Base-by-base conservation (phyloP, 768 basidiomycete species). In the Piloderma croceum region DNA sequence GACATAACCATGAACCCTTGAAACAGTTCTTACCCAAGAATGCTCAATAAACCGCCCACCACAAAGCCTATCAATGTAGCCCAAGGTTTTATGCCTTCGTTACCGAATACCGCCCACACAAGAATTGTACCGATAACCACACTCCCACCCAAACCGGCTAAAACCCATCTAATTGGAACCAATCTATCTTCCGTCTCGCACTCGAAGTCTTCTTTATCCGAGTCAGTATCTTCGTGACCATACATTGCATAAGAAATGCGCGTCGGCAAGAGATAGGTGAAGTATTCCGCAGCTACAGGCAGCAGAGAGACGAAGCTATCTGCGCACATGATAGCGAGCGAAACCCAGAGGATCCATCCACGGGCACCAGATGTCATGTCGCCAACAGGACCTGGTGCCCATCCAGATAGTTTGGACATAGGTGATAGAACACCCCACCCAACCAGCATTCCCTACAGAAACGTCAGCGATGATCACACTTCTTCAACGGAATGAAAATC, bases 361-460 rank as follows among this genome's bases (percentile, higher is more conserved):
- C 93, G 77, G n/a, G 91, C 83, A 31, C 94, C 94, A 44, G 74
- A 73, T 4, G 81, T 73, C 75, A 91, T 90, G 50, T 90, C 87
- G 1, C 82, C 79, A 5, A 94, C 90, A 7, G 86, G 80, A 4
- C 92, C 94, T 33, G 94, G 91, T 0, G 94, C 93, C 94, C 94
- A 98, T 9, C 88, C 90, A 1, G 67, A 60, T 34, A 73, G 51
- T 53, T 90, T 92, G 5, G 91, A 76, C 6, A 97, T 55, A 5
- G 94, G 94, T 0, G 90, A 90, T n/a, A 98, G 68, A 17, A 97
- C 63, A 4, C 79, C 93, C 94, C 94, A 98, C 7, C 94, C 94
- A 7, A 86, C 81, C n/a, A 97, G 48, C 94, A 96, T 97, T 21
- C 94, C 92, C 87, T 90, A 49, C 15, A 25, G 4, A 9, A 31